These are phyloP conservation scores for Psilocybe azurescens DNA, from an alignment of 768 basidiomycete species.

Conservation along the genomic window DNA sequence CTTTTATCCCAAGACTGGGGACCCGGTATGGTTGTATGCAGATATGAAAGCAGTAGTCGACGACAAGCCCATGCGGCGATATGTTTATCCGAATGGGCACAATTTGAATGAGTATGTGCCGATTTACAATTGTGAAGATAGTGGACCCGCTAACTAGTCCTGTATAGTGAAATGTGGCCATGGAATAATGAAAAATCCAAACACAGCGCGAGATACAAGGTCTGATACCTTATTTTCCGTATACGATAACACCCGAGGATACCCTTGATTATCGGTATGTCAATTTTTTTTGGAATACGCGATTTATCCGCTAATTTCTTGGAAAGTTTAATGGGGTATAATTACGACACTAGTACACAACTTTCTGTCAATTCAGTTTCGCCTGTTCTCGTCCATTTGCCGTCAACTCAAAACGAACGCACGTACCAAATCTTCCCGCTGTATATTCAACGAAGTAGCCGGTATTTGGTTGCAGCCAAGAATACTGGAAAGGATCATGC, in stretches of 20 bases:
- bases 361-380: slow-evolving; percentile 12
- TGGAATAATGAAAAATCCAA: slow-evolving; percentile 10
- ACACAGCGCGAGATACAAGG: slow-evolving; percentile 9
- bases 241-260: slow-evolving; percentile 11
- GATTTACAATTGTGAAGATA: background rate
- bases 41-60: slow-evolving; percentile 8
- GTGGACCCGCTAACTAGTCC: background rate
- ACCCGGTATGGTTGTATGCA: slow-evolving; percentile 13
- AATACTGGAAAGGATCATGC: slow-evolving; percentile 4
- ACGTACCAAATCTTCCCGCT: slow-evolving; percentile 17
- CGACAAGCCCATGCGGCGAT: slow-evolving; percentile 4
- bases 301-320: background rate
- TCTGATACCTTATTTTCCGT: slow-evolving; percentile 16
- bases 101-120: slow-evolving; percentile 14
- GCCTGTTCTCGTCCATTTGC: slow-evolving; percentile 17
- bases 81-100: slow-evolving; percentile 14
- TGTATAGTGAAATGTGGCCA: slow-evolving; percentile 16
- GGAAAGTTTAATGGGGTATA: slow-evolving; percentile 11
- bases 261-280: slow-evolving; percentile 15
- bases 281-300: background rate
- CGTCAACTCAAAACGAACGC: background rate
- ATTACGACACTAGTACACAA: slow-evolving; percentile 13
- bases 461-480: slow-evolving; percentile 13
- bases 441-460: slow-evolving; percentile 7
- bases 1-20: slow-evolving; percentile 13